Evolutionary conservation across 2,329 filamentous ascomycete species (phyloP).

Genomic region (Ophiostoma sp.): DNA sequence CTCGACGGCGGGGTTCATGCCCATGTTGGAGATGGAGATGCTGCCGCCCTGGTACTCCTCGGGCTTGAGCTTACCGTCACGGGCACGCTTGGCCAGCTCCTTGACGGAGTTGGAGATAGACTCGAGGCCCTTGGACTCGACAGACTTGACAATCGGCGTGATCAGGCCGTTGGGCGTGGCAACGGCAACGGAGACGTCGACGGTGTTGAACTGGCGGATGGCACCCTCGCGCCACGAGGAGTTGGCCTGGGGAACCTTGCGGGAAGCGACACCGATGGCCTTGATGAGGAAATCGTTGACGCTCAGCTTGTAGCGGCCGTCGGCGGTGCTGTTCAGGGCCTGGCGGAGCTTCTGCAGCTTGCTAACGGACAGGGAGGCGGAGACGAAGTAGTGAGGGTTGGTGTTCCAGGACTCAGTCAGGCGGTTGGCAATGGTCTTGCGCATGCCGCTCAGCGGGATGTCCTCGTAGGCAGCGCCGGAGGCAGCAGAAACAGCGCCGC

Average conservation of each 20-base stretch:
- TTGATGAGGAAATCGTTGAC: conserved; percentile 99
- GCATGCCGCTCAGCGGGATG: conserved; percentile 84
- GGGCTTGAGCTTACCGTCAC: conserved; percentile 97
- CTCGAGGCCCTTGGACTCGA: conserved; percentile 82
- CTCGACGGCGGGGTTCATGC: conserved; percentile 96
- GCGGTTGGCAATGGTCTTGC: conserved; percentile 93
- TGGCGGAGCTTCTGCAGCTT: conserved; percentile 96
- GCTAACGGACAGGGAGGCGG: conserved; percentile 82
- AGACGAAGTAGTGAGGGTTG: conserved; percentile 98
- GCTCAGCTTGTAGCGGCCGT: conserved; percentile 98
- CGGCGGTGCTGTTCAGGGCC: conserved; percentile 82
- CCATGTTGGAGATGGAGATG: conserved; percentile 99
- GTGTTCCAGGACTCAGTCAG: conserved; percentile 85
- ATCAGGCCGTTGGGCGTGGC: conserved; percentile 92
- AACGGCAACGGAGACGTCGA: conserved; percentile 94
- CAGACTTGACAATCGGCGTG: conserved; percentile 93
- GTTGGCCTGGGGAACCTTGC: conserved; percentile 95
- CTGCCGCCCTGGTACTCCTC: conserved; percentile 99
- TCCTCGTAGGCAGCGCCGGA: conserved; percentile 74
- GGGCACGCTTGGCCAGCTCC: conserved; percentile 93
- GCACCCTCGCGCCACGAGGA: conserved; percentile 88
- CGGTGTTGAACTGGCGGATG: conserved; percentile 90
- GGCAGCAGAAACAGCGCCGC: conserved; percentile 48
- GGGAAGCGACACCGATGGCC: conserved; percentile 82
- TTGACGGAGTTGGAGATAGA: conserved; percentile 88